These are phyloP conservation scores for Picea abies DNA, from an alignment of 83 land plant genomes.

Conservation along the genomic window DNA sequence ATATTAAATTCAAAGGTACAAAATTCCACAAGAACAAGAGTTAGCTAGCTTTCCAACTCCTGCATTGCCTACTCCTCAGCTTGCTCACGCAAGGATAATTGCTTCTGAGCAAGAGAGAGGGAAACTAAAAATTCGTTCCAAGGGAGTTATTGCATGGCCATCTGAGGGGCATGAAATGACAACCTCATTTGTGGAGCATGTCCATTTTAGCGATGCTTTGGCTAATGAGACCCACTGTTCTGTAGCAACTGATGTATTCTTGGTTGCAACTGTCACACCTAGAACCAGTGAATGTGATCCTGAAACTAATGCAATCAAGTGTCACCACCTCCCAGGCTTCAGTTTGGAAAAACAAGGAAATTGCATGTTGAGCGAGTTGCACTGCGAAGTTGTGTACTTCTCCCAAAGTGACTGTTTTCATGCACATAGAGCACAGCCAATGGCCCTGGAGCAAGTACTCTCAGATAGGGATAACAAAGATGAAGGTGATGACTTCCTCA, in stretches of 20 bases:
- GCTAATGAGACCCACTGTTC: slow-evolving; percentile 25
- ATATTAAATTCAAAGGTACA: too few relatives aligned
- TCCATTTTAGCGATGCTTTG: too few relatives aligned
- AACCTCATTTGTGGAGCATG: too few relatives aligned
- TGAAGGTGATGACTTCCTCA: slow-evolving; percentile 75
- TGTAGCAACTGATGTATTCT: slow-evolving; percentile 23
- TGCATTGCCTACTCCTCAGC: too few relatives aligned
- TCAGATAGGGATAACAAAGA: slow-evolving; percentile 97
- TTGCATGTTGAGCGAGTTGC: slow-evolving; percentile 59
- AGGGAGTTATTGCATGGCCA: too few relatives aligned
- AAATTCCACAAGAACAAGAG: too few relatives aligned
- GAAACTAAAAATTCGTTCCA: too few relatives aligned
- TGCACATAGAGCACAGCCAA: slow-evolving; percentile 97
- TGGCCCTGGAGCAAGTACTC: slow-evolving; percentile 84
- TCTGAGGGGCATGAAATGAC: too few relatives aligned
- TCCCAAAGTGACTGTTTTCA: slow-evolving; percentile 80
- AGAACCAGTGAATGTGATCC: slow-evolving; percentile 38
- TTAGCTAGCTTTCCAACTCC: too few relatives aligned
- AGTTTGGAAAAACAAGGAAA: slow-evolving; percentile 62
- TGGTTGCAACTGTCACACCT: slow-evolving; percentile 26
- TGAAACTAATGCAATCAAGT: slow-evolving; percentile 34
- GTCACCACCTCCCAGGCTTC: slow-evolving; percentile 38
- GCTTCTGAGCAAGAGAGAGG: too few relatives aligned
- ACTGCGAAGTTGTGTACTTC: slow-evolving; percentile 58
- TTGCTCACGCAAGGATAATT: too few relatives aligned